Base-by-base conservation (phyloP, 331 rosid species). In the Erythrophleum ivorense region DNA sequence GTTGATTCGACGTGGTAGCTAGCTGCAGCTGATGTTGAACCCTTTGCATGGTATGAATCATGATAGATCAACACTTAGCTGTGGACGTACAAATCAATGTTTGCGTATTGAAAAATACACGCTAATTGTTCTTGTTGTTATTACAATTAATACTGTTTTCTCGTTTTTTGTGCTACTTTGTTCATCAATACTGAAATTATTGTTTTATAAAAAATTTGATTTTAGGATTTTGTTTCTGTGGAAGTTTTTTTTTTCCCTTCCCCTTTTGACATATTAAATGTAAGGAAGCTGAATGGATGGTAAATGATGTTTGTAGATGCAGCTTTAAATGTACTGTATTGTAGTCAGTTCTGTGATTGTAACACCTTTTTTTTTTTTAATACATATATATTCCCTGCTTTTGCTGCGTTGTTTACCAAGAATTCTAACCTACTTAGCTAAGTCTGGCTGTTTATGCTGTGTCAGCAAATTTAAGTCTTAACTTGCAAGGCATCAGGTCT, bases 21-120 rank as follows among this genome's bases (percentile, higher is more conserved):
- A 1, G 46, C 18, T 52, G 77, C 50, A 57, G 85, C 48, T 77
- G 65, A 45, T 66, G 50, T 73, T 24, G 41, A 33, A 41, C 24
- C 55, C 50, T 71, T 31, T 54, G 18, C 53, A 11, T 80, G 19
- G 6, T 70, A 63, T 63, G 21, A 82, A 64, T 77, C 76, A 48
- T 72, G 14, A 43, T 76, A 68, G 80, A 87, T 84, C 80, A 49
- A 78, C 80, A 80, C 76, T 66, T 45, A 54, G 68, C 40, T 40
- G 53, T 41, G 67, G 67, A 38, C 63, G 16, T 52, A 3, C 50
- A 49, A 33, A 33, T 19, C 77, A 53, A 52, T 73, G 77, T 48
- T 9, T 41, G 43, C 24, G 21, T 13, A 33, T 34, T 53, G 31
- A 18, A 53, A 18, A 11, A 16, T 21, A 4, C 50, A 0, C 49